Conservation (phyloP, 495 filamentous ascomycete species). For the Schizothecium vesticola region DNA sequence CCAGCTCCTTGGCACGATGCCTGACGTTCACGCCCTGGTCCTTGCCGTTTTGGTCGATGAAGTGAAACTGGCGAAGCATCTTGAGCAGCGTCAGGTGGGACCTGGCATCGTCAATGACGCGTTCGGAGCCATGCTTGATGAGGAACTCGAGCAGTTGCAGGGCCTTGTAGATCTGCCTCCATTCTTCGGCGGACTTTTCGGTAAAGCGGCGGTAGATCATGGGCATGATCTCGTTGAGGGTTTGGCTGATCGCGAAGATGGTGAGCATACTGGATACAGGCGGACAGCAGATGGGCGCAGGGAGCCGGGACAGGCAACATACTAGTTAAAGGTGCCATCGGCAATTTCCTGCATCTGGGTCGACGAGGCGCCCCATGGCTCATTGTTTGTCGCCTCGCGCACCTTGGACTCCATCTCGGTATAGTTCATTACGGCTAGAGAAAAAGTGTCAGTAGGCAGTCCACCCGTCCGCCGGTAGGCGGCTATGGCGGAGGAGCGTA, state of each 20-base stretch:
- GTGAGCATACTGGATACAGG: neutral
- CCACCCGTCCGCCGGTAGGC: neutral
- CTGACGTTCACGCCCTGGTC: conserved; percentile 98
- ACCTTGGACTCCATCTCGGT: conserved; percentile 99
- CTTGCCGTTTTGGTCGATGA: conserved; percentile 92
- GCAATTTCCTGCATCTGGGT: conserved; percentile 92
- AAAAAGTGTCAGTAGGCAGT: conserved; percentile 11
- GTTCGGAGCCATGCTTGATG: conserved; percentile 96
- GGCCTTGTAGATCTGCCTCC: conserved; percentile 98
- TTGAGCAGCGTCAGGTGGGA: conserved; percentile 91
- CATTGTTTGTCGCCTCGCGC: conserved; percentile 95
- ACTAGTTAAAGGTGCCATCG: conserved; percentile 98
- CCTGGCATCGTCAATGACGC: conserved; percentile 95
- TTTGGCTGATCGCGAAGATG: conserved; percentile 56
- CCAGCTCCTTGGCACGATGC: conserved; percentile 91
- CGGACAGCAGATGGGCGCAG: neutral
- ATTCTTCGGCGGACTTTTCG: conserved; percentile 96
- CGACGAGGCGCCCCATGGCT: conserved; percentile 92
- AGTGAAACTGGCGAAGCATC: conserved; percentile 99
- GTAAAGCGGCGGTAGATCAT: conserved; percentile 99
- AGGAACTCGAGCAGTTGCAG: conserved; percentile 96
- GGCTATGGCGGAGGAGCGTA: conserved; percentile 36
- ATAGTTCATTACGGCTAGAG: conserved; percentile 93
- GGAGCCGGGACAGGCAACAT: conserved; percentile 33
- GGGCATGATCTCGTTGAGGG: conserved; percentile 99